Evolutionary conservation across 768 basidiomycete genomes (phyloP).

Genomic region (Podaxis mareebaensis): DNA sequence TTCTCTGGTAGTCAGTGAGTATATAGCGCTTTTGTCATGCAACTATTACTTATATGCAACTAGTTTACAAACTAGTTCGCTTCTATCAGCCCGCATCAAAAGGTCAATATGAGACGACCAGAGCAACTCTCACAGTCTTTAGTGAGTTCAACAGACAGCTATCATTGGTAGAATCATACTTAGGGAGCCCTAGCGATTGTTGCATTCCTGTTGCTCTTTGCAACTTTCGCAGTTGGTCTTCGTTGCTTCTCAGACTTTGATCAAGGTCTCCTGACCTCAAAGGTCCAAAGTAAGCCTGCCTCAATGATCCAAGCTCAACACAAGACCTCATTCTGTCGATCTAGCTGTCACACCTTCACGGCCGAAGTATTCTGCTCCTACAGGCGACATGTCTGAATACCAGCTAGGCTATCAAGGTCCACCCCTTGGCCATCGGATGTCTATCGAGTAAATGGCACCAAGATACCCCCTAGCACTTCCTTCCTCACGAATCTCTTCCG

Average conservation of each 20-base stretch:
- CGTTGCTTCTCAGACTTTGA: slow-evolving; percentile 84
- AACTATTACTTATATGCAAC: neutral
- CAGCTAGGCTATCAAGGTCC: slow-evolving; percentile 53
- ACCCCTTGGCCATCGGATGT: slow-evolving; percentile 63
- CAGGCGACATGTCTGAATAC: slow-evolving; percentile 46
- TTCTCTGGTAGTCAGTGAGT: slow-evolving; percentile 41
- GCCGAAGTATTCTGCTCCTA: slow-evolving; percentile 42
- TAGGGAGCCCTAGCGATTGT: slow-evolving; percentile 54
- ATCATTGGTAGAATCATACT: neutral
- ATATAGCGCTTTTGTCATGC: neutral
- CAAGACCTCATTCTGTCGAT: slow-evolving; percentile 16
- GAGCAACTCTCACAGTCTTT: slow-evolving; percentile 79
- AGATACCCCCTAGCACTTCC: neutral
- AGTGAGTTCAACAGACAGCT: slow-evolving; percentile 42
- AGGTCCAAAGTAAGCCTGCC: slow-evolving; percentile 68
- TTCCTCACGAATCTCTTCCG: neutral
- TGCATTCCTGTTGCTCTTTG: slow-evolving; percentile 71
- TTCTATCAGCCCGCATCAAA: slow-evolving; percentile 68
- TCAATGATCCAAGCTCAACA: slow-evolving; percentile 24
- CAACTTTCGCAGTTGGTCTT: slow-evolving; percentile 75
- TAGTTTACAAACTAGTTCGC: slow-evolving; percentile 84
- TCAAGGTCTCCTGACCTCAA: slow-evolving; percentile 72
- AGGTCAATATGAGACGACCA: slow-evolving; percentile 64
- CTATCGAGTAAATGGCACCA: slow-evolving; percentile 58
- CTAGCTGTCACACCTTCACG: slow-evolving; percentile 48